Percentiles rank a stretch among this genome's conserved stretches.
Conservation (phyloP, 768 basidiomycete species). For the Hypholoma sublateritium region DNA sequence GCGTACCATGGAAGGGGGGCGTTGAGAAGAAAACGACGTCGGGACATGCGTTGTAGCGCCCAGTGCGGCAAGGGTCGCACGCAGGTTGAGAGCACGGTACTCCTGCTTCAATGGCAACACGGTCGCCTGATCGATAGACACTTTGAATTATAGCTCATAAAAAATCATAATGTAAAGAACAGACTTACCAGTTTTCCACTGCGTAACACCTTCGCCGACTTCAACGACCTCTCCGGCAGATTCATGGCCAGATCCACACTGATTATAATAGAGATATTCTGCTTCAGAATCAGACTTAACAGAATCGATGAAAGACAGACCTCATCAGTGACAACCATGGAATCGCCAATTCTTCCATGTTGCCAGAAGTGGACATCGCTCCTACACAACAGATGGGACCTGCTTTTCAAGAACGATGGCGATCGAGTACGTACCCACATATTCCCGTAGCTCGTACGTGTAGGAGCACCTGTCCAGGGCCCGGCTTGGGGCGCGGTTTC, state of each 20-base stretch:
- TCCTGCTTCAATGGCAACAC: slow-evolving; percentile 70
- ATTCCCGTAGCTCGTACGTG: slow-evolving; percentile 71
- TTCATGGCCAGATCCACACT: slow-evolving; percentile 73
- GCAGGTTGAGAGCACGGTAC: slow-evolving; percentile 63
- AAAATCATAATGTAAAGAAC: background rate
- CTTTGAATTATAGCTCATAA: background rate
- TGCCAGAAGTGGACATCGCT: slow-evolving; percentile 77
- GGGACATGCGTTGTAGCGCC: slow-evolving; percentile 64
- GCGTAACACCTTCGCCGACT: slow-evolving; percentile 63
- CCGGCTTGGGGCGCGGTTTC: slow-evolving; percentile 59
- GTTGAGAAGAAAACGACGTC: slow-evolving; percentile 69
- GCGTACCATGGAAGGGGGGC: slow-evolving; percentile 62
- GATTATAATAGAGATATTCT: background rate
- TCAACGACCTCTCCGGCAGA: slow-evolving; percentile 68
- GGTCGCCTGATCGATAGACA: slow-evolving; percentile 43
- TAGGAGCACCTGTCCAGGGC: slow-evolving; percentile 63
- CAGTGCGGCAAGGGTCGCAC: slow-evolving; percentile 63
- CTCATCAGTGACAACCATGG: slow-evolving; percentile 71
- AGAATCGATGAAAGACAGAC: slow-evolving; percentile 25
- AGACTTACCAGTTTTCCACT: slow-evolving; percentile 56
- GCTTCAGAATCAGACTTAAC: background rate
- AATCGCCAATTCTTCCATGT: slow-evolving; percentile 66
- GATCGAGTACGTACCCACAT: slow-evolving; percentile 46
- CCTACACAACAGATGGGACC: slow-evolving; percentile 30
- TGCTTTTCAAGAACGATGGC: background rate